Evolutionary conservation across 441 rosid species (phyloP).

Genomic region (Sinapis alba): DNA sequence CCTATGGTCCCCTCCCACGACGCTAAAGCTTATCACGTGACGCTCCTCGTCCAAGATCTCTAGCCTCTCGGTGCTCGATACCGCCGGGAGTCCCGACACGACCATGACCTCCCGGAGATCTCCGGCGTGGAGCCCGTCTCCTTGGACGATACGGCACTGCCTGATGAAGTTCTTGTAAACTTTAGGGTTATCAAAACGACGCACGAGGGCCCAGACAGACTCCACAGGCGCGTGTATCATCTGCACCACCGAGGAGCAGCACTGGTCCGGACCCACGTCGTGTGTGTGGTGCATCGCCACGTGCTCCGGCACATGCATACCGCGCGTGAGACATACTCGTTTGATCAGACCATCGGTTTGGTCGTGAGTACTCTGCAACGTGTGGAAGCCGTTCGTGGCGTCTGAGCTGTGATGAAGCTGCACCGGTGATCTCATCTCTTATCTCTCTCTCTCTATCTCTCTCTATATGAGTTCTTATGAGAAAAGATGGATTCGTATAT

Average conservation of each 20-base stretch:
- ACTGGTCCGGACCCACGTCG: slow-evolving; percentile 55
- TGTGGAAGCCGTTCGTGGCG: slow-evolving; percentile 37
- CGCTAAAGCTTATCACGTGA: slow-evolving; percentile 71
- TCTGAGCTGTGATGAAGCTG: slow-evolving; percentile 39
- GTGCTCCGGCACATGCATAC: slow-evolving; percentile 41
- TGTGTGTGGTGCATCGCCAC: slow-evolving; percentile 60
- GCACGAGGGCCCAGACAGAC: slow-evolving; percentile 71
- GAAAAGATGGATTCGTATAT: slow-evolving; percentile 19
- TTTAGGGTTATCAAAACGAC: slow-evolving; percentile 77
- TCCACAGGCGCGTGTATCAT: slow-evolving; percentile 52
- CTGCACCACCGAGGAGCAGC: slow-evolving; percentile 63
- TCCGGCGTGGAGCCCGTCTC: slow-evolving; percentile 64
- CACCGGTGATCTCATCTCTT: slow-evolving; percentile 36
- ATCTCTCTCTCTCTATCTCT: slow-evolving; percentile 7
- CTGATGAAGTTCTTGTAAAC: slow-evolving; percentile 75
- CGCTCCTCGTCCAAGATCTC: slow-evolving; percentile 81
- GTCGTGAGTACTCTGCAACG: slow-evolving; percentile 30
- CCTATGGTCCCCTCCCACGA: slow-evolving; percentile 79
- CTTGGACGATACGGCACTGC: slow-evolving; percentile 67
- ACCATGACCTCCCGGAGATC: slow-evolving; percentile 69
- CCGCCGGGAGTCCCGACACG: slow-evolving; percentile 80
- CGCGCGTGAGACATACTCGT: slow-evolving; percentile 42
- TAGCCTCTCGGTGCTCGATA: slow-evolving; percentile 62
- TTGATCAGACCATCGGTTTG: slow-evolving; percentile 18
- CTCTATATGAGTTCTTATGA: background rate